phyloP scores from a whole-genome alignment of 2,329 filamentous ascomycete genomes.

The Fusarium liriodendri region DNA sequence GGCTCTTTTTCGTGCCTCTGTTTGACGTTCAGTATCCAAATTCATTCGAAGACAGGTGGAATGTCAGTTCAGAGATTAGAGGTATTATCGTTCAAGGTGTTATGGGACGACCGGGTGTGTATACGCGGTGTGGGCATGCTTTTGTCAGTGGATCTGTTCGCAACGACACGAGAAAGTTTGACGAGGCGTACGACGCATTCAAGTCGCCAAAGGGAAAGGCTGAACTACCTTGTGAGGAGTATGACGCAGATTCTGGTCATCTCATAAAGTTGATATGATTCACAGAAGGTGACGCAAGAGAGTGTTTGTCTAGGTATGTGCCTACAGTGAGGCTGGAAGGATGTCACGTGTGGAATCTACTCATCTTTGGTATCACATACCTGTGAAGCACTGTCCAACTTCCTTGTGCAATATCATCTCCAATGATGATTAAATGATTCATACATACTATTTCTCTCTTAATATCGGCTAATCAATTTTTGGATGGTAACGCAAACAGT shows the following conservation, averaged over 20 bases:
- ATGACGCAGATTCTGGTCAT: constrained; percentile 5
- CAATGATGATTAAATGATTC: neutral
- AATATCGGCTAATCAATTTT: neutral
- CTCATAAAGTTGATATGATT: constrained; percentile 7
- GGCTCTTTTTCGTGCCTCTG: constrained; percentile 13
- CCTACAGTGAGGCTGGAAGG: neutral
- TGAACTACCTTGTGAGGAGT: constrained; percentile 7
- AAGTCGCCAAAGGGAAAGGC: neutral
- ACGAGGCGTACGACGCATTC: neutral
- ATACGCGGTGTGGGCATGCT: constrained; percentile 16
- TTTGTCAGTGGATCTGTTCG: neutral
- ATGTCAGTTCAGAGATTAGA: constrained; percentile 7
- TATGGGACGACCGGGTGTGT: neutral
- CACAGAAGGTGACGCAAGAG: neutral
- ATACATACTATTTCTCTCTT: neutral
- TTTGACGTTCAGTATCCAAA: constrained; percentile 6
- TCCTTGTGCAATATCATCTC: neutral
- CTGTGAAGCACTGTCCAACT: neutral
- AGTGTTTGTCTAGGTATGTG: neutral
- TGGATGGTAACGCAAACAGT: neutral
- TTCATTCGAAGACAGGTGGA: constrained; percentile 8
- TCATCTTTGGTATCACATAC: too few species aligned
- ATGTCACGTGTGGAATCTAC: neutral
- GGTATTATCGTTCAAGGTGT: constrained; percentile 7
- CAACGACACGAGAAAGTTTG: constrained; percentile 6